These are phyloP conservation scores for Priceomyces fermenticarens DNA, from an alignment of 805 yeast genomes.

Conservation along the genomic window DNA sequence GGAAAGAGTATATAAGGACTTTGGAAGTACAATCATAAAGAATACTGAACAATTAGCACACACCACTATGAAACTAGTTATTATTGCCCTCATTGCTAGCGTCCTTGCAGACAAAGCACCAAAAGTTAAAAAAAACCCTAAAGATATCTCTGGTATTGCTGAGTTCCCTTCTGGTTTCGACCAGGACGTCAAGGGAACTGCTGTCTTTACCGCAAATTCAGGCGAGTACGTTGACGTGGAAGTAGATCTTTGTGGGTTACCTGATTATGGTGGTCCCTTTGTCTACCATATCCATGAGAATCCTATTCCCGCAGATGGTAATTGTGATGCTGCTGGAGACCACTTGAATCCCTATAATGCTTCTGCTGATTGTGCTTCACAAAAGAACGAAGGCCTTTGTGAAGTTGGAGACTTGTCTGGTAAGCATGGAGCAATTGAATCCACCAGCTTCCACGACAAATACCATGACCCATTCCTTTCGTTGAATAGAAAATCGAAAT, in stretches of 20 bases:
- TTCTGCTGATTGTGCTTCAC: slow-evolving; percentile 47
- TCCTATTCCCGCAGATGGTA: slow-evolving; percentile 45
- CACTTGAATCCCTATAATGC: slow-evolving; percentile 68
- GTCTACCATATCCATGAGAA: slow-evolving; percentile 64
- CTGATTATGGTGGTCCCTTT: slow-evolving; percentile 65
- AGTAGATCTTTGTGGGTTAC: slow-evolving; percentile 69
- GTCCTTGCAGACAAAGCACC: slow-evolving; percentile 46
- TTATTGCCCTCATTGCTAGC: not conserved
- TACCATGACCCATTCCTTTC: slow-evolving; percentile 67
- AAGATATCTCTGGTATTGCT: slow-evolving; percentile 52
- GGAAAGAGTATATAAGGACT: too few species aligned
- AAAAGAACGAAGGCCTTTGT: slow-evolving; percentile 53
- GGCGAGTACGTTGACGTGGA: slow-evolving; percentile 64
- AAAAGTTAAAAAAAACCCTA: slow-evolving; percentile 46
- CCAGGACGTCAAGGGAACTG: slow-evolving; percentile 45
- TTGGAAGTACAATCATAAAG: too few species aligned
- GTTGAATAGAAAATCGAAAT: slow-evolving; percentile 50
- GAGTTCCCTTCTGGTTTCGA: slow-evolving; percentile 48
- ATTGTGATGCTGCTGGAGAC: slow-evolving; percentile 53
- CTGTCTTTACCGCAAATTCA: slow-evolving; percentile 55
- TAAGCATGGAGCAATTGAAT: slow-evolving; percentile 69
- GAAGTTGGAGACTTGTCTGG: slow-evolving; percentile 77
- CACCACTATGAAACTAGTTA: slow-evolving; percentile 4
- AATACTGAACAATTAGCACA: too few species aligned
- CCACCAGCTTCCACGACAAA: slow-evolving; percentile 63